phyloP scores from a whole-genome alignment of 2,329 filamentous ascomycete species.

The Fusarium denticulatum region DNA sequence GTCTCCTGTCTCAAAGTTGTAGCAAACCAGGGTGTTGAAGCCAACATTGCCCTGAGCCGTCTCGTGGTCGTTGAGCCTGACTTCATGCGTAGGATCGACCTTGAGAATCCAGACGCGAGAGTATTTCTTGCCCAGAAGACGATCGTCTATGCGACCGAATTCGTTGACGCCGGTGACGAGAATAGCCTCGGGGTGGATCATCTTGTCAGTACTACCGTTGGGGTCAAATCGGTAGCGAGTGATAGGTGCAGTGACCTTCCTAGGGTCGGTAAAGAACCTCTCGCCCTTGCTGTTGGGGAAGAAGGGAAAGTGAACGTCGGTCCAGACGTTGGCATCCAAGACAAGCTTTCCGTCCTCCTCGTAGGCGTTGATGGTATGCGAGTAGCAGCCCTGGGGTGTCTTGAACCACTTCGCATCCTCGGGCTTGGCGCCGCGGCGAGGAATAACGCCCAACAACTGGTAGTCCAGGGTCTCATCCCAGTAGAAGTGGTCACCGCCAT shows the following conservation, averaged over 20 bases:
- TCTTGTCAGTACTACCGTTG: neutral
- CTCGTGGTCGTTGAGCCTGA: neutral
- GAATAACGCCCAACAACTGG: conserved; percentile 8
- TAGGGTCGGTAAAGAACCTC: neutral
- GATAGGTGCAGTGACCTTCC: neutral
- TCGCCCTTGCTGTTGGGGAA: neutral
- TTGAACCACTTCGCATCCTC: conserved; percentile 15
- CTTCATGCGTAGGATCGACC: neutral
- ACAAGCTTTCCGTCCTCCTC: neutral
- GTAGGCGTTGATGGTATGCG: neutral
- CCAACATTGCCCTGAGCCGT: neutral
- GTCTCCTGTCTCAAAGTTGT: neutral
- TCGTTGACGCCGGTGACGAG: neutral
- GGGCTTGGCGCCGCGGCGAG: conserved; percentile 11
- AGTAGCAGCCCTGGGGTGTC: conserved; percentile 7
- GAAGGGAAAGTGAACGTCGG: neutral
- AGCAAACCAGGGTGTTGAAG: neutral
- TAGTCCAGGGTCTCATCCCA: conserved; percentile 12
- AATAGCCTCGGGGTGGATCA: neutral
- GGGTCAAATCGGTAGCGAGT: neutral
- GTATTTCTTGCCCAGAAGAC: neutral
- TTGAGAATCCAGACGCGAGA: neutral
- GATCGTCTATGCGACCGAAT: neutral
- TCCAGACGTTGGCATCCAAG: neutral
- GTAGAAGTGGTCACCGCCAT: conserved; percentile 12